Base-by-base conservation (phyloP, 108 stramenopile species). In the Cyclotella kingstonii region DNA sequence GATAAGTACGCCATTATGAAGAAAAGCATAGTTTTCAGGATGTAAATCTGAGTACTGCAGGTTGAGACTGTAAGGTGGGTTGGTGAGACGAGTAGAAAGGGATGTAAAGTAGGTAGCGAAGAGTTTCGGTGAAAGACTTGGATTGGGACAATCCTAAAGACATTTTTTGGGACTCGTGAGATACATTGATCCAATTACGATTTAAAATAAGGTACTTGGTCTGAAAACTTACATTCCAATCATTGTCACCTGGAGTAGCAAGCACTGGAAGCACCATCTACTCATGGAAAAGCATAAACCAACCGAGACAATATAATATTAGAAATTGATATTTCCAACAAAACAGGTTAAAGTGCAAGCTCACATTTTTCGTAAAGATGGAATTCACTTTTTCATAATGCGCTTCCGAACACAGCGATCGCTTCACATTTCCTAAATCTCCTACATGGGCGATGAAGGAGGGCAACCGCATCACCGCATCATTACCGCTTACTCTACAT, bases 21-120 rank as follows among this genome's bases (percentile, higher is more conserved):
- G 43, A 17, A 44, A 44, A 18, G 19, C 43, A 44, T 44, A 44
- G 43, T 44, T 44, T 18, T 44, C 43, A 17, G 43, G 43, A 44
- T 44, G 43, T 18, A 18, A 18, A 12, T 5, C 5, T 5, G 7
- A 18, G 4, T 8, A 12, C 5, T 44, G 43, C 8, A 44, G n/a
- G 5, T 44, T 5, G n/a, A 44, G 43, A 44, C 17, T 5, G 43
- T 44, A 44, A n/a, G 43, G 43, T n/a, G 43, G 43, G n/a, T 44
- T 44, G 5, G 5, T 5, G 7, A 44, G 5, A 18, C 19, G 19
- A 4, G 43, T 44, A 12, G 43, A 5, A 4, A 44, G 43, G 7
- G 43, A 44, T 18, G 43, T 44, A 18, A 9, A 44, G 19, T 8
- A 17, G 4, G 7, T 44, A 18, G n/a, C 14, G n/a, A 44, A 44